Conservation (phyloP, 75 land plant genomes). For the Sequoiadendron giganteum region DNA sequence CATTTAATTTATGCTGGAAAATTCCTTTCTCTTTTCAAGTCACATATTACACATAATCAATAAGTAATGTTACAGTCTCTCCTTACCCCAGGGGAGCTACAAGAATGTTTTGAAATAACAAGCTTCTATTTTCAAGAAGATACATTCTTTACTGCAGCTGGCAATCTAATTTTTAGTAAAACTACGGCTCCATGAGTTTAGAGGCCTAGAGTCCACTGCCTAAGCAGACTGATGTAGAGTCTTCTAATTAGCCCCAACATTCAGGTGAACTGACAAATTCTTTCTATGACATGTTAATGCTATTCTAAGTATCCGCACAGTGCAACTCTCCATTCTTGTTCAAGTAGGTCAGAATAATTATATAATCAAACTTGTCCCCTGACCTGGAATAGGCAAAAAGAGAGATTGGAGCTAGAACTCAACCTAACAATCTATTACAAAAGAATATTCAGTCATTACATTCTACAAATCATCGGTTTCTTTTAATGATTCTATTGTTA, state of each 20-base stretch:
- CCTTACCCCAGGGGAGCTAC: background rate
- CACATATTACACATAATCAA: too few species aligned
- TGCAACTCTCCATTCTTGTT: background rate
- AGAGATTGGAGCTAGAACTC: background rate
- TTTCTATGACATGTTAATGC: background rate
- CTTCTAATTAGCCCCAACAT: background rate
- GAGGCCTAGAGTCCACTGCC: background rate
- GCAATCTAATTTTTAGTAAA: background rate
- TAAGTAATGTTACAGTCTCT: too few species aligned
- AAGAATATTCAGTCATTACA: too few species aligned
- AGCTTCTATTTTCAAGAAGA: background rate
- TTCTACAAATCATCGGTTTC: too few species aligned
- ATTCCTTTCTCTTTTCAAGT: too few species aligned
- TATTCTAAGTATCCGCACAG: background rate
- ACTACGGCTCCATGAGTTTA: background rate
- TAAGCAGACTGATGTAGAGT: background rate
- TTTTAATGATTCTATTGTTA: background rate
- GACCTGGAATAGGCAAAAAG: background rate
- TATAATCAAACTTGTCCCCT: background rate
- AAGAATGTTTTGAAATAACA: background rate
- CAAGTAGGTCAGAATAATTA: background rate
- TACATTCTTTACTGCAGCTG: background rate
- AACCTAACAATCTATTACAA: background rate
- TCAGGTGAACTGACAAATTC: background rate
- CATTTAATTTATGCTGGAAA: background rate